Percentiles rank a stretch among this genome's conserved stretches.
Conservation (phyloP, 2,329 filamentous ascomycete species). For the Aspergillus fijiensis region DNA sequence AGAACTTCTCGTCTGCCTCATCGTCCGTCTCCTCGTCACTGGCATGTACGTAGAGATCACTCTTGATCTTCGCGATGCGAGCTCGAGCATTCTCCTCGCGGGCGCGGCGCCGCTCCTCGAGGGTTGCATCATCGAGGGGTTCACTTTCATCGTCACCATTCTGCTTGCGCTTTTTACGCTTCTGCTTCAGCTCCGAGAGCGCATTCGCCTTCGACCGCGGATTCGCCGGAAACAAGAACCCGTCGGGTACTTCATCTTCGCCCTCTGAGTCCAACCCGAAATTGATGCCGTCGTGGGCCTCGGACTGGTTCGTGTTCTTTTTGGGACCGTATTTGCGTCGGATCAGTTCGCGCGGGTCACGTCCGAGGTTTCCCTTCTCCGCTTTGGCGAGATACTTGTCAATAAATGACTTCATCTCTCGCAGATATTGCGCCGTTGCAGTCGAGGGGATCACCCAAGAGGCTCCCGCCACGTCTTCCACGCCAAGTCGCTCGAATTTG, state of each 20-base stretch:
- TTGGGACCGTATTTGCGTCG: slow-evolving; percentile 59
- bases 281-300: slow-evolving; percentile 49
- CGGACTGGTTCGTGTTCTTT: slow-evolving; percentile 29
- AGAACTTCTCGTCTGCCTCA: slow-evolving; percentile 73
- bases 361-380: slow-evolving; percentile 72
- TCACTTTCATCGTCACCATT: slow-evolving; percentile 48
- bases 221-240: slow-evolving; percentile 65
- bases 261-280: slow-evolving; percentile 71
- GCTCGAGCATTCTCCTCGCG: slow-evolving; percentile 70
- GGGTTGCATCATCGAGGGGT: slow-evolving; percentile 63
- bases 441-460: slow-evolving; percentile 73
- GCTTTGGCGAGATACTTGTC: slow-evolving; percentile 76
- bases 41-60: slow-evolving; percentile 73
- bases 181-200: slow-evolving; percentile 59
- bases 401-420: slow-evolving; percentile 69
- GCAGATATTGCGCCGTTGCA: slow-evolving; percentile 64
- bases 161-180: slow-evolving; percentile 53
- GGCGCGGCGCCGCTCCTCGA: slow-evolving; percentile 59
- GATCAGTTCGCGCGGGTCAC: slow-evolving; percentile 74
- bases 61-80: slow-evolving; percentile 78
- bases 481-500: slow-evolving; percentile 64
- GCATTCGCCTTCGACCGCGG: slow-evolving; percentile 51
- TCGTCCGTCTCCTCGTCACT: slow-evolving; percentile 88
- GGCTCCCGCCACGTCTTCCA: slow-evolving; percentile 72
- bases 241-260: slow-evolving; percentile 56